These are phyloP conservation scores for Cutaneotrichosporon curvatum DNA, from an alignment of 1,284 basidiomycete species.

Conservation along the genomic window DNA sequence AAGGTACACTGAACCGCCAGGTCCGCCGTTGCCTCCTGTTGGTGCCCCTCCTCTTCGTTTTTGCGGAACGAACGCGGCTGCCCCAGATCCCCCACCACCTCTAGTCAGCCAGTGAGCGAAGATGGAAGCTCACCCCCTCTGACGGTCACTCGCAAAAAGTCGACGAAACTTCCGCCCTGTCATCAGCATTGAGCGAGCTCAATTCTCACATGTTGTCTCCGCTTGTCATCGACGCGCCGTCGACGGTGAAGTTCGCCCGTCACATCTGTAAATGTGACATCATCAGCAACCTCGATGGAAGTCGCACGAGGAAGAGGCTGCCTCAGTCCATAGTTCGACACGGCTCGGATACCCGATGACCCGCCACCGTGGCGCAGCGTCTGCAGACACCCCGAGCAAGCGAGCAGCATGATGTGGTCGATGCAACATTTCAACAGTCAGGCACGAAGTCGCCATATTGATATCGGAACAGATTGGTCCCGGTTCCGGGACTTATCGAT, in stretches of 20 bases:
- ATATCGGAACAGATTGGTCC: no score
- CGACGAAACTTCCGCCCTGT: slow-evolving; percentile 71
- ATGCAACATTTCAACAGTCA: no score
- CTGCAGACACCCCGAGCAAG: no score
- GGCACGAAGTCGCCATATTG: no score
- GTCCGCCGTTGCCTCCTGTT: slow-evolving; percentile 81
- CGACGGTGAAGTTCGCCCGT: slow-evolving; percentile 33
- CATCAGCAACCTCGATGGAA: slow-evolving; percentile 14
- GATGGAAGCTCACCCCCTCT: slow-evolving; percentile 56
- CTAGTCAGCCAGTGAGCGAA: slow-evolving; percentile 11
- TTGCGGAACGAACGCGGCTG: slow-evolving; percentile 74
- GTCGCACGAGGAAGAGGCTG: slow-evolving; percentile 8
- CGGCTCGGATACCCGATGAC: no score
- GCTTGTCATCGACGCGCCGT: slow-evolving; percentile 39
- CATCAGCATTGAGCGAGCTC: background rate
- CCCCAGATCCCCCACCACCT: slow-evolving; percentile 78
- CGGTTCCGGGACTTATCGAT: no score
- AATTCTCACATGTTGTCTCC: slow-evolving; percentile 33
- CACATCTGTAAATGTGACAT: slow-evolving; percentile 24
- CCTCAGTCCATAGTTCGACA: no score
- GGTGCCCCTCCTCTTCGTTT: slow-evolving; percentile 67
- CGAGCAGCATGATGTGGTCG: no score
- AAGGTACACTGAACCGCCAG: slow-evolving; percentile 79
- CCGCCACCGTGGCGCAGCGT: no score
- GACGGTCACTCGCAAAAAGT: slow-evolving; percentile 67